phyloP scores from a whole-genome alignment of 78 protist genomes.

The Polysphondylium violaceum region DNA sequence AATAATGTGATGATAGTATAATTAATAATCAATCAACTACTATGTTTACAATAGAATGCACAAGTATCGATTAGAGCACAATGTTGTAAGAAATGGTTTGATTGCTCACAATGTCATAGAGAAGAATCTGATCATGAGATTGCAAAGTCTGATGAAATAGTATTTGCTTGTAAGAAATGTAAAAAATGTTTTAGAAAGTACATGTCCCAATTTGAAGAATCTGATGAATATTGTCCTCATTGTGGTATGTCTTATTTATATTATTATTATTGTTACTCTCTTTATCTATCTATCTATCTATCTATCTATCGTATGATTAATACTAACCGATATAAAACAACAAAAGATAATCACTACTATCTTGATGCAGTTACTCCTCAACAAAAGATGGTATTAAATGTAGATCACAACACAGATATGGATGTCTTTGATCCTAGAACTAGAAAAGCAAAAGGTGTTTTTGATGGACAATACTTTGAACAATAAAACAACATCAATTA shows the following conservation, averaged over 20 bases:
- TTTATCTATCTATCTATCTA: no score
- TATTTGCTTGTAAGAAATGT: constrained; percentile 92
- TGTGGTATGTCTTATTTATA: constrained; percentile 83
- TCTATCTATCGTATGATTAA: no score
- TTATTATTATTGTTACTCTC: background rate
- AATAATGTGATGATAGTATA: background rate
- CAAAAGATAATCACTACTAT: constrained; percentile 64
- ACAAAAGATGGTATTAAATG: constrained; percentile 19
- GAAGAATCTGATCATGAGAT: constrained; percentile 84
- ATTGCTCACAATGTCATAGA: constrained; percentile 93
- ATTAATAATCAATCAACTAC: background rate
- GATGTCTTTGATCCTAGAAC: constrained; percentile 14
- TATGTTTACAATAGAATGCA: constrained; percentile 68
- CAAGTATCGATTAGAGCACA: constrained; percentile 89
- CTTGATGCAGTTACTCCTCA: constrained; percentile 55
- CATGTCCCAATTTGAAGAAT: constrained; percentile 66
- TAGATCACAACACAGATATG: constrained; percentile 5
- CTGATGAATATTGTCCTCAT: constrained; percentile 93
- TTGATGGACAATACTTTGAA: constrained; percentile 33
- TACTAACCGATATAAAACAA: background rate
- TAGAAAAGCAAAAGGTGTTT: background rate
- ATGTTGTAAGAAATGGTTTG: constrained; percentile 94
- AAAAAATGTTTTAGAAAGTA: constrained; percentile 90
- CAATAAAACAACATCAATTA: background rate
- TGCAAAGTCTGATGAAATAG: constrained; percentile 74